Evolutionary conservation across 257 asterid genomes (phyloP).

Genomic region (Primulina eburnea): DNA sequence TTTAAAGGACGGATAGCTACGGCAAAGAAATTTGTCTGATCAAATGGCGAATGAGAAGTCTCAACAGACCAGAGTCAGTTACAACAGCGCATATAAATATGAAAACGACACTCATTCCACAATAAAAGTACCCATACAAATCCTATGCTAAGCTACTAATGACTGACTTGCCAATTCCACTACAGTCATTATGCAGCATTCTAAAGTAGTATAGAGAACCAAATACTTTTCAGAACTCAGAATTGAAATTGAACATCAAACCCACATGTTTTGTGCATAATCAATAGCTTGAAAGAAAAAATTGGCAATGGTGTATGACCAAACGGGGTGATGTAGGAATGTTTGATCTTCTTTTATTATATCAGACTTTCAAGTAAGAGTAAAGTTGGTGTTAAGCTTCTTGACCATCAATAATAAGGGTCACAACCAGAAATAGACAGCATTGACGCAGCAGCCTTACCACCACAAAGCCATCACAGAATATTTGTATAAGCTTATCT

Average conservation of each 20-base stretch:
- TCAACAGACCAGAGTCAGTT: constrained; percentile 1
- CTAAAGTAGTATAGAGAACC: too few species aligned
- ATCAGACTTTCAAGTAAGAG: not conserved
- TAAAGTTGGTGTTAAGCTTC: not conserved
- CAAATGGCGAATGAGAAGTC: not conserved
- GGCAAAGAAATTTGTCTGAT: not conserved
- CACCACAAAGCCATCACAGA: not conserved
- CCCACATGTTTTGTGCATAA: not conserved
- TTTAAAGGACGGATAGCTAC: not conserved
- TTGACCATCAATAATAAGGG: not conserved
- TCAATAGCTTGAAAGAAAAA: not conserved
- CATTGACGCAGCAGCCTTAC: not conserved
- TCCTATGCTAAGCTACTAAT: not conserved
- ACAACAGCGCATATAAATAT: not conserved
- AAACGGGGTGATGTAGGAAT: not conserved
- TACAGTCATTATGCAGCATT: not conserved
- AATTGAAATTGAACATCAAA: too few species aligned
- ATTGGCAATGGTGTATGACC: not conserved
- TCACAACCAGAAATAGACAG: not conserved
- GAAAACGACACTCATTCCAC: not conserved
- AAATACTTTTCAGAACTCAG: too few species aligned
- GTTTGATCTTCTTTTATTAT: not conserved
- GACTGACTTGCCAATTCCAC: not conserved
- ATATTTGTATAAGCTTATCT: too few species aligned
- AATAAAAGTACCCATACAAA: not conserved